Evolutionary conservation across 768 basidiomycete species (phyloP).

Genomic region (Rhodotorula babjevae): DNA sequence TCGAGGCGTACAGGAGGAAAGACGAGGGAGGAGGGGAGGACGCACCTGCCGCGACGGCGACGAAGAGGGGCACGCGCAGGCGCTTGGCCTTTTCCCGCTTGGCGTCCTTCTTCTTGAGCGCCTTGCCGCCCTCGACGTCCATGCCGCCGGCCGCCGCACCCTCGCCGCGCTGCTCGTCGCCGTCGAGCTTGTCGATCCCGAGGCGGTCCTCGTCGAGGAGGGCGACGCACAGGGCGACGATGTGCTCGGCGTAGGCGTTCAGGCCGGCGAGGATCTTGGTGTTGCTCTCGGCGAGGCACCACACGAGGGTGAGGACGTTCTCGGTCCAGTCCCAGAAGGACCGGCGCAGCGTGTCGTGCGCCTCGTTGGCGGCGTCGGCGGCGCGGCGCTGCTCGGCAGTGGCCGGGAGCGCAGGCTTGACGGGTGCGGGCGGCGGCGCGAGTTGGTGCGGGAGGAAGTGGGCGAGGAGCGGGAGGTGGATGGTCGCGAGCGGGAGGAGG

Average conservation of each 20-base stretch:
- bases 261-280: constrained; percentile 36
- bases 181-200: constrained; percentile 12
- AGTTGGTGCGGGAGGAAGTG: constrained; percentile 25
- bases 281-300: constrained; percentile 38
- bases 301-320: constrained; percentile 33
- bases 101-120: constrained; percentile 12
- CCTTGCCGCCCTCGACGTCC: constrained; percentile 15
- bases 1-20: background rate
- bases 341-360: constrained; percentile 1
- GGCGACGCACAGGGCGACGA: constrained; percentile 25
- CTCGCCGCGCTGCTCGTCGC: background rate
- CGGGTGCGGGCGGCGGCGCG: background rate
- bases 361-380: constrained; percentile 10
- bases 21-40: background rate
- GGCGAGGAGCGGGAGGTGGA: constrained; percentile 34
- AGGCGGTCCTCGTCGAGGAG: constrained; percentile 18
- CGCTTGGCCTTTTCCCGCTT: constrained; percentile 11
- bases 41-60: constrained; percentile 30
- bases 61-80: constrained; percentile 22
- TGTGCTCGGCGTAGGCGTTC: constrained; percentile 17
- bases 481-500: constrained; percentile 29
- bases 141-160: background rate
- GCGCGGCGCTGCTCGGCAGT: background rate
- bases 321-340: constrained; percentile 39
- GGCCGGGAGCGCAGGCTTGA: background rate